Evolutionary conservation across 306 rosid genomes (phyloP).

Genomic region (Crotalaria pallida): DNA sequence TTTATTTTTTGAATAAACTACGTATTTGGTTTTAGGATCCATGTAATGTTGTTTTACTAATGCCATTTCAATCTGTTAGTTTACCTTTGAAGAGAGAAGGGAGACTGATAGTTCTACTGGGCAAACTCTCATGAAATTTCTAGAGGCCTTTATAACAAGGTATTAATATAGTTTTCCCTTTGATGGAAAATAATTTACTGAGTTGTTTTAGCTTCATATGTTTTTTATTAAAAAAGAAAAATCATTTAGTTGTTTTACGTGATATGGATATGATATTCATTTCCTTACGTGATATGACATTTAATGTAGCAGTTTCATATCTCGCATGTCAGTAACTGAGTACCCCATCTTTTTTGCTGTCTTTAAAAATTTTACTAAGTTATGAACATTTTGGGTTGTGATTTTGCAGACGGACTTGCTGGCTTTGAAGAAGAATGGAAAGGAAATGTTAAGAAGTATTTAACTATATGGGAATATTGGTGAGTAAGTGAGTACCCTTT

Average conservation of each 20-base stretch:
- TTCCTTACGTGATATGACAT: background rate
- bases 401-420: no score
- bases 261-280: background rate
- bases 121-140: slow-evolving; percentile 62
- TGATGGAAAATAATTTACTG: background rate
- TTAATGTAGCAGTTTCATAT: background rate
- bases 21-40: background rate
- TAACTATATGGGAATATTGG: slow-evolving; percentile 59
- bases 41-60: slow-evolving; percentile 11
- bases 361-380: no score
- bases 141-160: slow-evolving; percentile 72
- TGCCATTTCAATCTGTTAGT: slow-evolving; percentile 33
- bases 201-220: background rate
- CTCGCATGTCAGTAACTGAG: no score
- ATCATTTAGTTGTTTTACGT: slow-evolving; percentile 8
- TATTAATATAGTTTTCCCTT: slow-evolving; percentile 4
- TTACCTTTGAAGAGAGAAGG: slow-evolving; percentile 71
- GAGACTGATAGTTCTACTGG: slow-evolving; percentile 71
- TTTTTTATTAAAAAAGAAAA: no score
- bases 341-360: no score
- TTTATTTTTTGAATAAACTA: no score
- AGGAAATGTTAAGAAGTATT: slow-evolving; percentile 45
- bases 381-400: slow-evolving; percentile 16
- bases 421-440: slow-evolving; percentile 79
- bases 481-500: slow-evolving; percentile 28